Evolutionary conservation across 768 basidiomycete species (phyloP).

Genomic region (Artomyces pyxidatus): DNA sequence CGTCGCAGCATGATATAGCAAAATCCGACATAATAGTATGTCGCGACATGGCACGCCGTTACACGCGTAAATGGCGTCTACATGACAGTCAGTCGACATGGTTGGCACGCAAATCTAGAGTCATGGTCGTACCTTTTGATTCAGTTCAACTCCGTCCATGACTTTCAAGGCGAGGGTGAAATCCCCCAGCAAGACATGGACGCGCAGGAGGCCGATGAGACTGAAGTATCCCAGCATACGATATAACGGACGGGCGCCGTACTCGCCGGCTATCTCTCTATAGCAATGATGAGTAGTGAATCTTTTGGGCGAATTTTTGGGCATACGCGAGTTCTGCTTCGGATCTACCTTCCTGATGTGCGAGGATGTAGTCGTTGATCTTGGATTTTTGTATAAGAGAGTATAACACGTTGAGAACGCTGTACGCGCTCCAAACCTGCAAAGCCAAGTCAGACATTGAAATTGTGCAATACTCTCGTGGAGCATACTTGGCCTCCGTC

Average conservation of each 20-base stretch:
- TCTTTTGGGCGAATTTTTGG: not conserved
- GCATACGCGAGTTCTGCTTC: conserved; percentile 80
- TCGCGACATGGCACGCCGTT: conserved; percentile 93
- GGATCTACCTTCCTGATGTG: conserved; percentile 71
- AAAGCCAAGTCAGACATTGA: no score
- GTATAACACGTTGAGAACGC: conserved; percentile 95
- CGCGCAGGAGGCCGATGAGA: conserved; percentile 88
- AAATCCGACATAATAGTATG: conserved; percentile 94
- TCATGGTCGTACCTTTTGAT: conserved; percentile 57
- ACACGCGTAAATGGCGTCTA: conserved; percentile 86
- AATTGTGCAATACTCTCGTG: no score
- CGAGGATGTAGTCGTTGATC: conserved; percentile 87
- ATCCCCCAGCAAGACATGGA: conserved; percentile 94
- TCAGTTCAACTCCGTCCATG: conserved; percentile 89
- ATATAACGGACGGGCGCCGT: conserved; percentile 84
- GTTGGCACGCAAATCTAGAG: not conserved
- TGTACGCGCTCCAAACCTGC: conserved; percentile 96
- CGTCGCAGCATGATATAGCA: conserved; percentile 94
- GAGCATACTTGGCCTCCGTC: conserved; percentile 54
- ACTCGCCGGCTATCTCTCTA: conserved; percentile 86
- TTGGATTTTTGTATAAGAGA: conserved; percentile 96
- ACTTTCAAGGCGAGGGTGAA: conserved; percentile 92
- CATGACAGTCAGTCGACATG: not conserved
- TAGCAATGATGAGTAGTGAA: not conserved
- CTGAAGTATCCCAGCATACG: conserved; percentile 96